These are phyloP conservation scores for Colletotrichum chrysophilum DNA, from an alignment of 2,329 filamentous ascomycete genomes.

Conservation along the genomic window DNA sequence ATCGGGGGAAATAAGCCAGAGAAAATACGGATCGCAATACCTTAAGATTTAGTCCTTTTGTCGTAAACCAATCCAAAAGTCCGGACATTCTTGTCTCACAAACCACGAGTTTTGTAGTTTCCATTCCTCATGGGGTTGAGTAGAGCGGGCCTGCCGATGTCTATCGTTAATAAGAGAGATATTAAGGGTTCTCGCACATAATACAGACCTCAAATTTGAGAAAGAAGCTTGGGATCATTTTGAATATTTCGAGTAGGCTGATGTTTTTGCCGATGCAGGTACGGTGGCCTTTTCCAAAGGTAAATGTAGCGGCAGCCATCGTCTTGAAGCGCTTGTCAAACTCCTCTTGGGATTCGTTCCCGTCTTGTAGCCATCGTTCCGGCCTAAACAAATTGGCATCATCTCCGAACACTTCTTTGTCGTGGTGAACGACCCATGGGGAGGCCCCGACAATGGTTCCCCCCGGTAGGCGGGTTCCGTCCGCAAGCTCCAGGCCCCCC, in stretches of 20 bases:
- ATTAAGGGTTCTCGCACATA: neutral
- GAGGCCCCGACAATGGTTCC: neutral
- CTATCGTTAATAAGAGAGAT: neutral
- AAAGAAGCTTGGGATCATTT: neutral
- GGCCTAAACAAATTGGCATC: neutral
- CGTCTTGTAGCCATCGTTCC: neutral
- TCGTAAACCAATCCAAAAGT: neutral
- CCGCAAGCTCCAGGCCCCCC: neutral
- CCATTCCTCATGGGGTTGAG: neutral
- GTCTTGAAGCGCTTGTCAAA: neutral
- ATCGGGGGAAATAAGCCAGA: too few relatives aligned
- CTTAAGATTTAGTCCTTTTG: neutral
- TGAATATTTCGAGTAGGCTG: neutral
- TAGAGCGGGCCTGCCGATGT: neutral
- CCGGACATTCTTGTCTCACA: neutral
- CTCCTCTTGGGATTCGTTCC: neutral
- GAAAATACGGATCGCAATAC: too few relatives aligned
- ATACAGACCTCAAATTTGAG: neutral
- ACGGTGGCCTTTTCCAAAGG: neutral
- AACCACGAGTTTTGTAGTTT: neutral
- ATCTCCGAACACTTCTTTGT: neutral
- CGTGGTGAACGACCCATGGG: neutral
- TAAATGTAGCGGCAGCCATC: slow-evolving; percentile 15
- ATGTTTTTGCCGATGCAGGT: neutral
- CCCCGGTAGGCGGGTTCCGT: neutral